These are phyloP conservation scores for Kickxella alabastrina DNA, from an alignment of 192 early-diverging fungal species.

Conservation along the genomic window DNA sequence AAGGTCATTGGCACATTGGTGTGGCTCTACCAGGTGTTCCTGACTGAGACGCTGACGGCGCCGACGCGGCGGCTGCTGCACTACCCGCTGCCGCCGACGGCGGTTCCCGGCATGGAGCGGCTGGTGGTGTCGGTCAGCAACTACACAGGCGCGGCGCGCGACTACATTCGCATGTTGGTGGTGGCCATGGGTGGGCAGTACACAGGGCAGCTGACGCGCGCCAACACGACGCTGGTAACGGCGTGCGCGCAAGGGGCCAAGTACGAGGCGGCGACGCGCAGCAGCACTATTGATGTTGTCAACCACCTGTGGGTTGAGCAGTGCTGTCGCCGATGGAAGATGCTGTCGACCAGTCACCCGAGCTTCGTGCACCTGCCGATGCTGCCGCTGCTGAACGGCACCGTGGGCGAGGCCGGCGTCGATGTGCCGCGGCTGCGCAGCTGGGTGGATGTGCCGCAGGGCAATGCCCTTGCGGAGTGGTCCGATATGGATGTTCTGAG, in stretches of 20 bases:
- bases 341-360: slow-evolving; percentile 55
- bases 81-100: slow-evolving; percentile 28
- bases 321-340: slow-evolving; percentile 60
- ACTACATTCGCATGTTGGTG: slow-evolving; percentile 64
- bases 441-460: slow-evolving; percentile 40
- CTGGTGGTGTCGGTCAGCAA: slow-evolving; percentile 65
- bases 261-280: slow-evolving; percentile 57
- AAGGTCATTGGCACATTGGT: slow-evolving; percentile 49
- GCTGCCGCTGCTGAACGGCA: slow-evolving; percentile 48
- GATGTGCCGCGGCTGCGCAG: slow-evolving; percentile 29
- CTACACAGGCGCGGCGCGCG: slow-evolving; percentile 62
- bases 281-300: slow-evolving; percentile 65
- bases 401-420: slow-evolving; percentile 55
- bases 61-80: slow-evolving; percentile 42
- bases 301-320: slow-evolving; percentile 90
- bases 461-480: slow-evolving; percentile 31
- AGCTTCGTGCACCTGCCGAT: slow-evolving; percentile 56
- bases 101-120: slow-evolving; percentile 21
- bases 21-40: slow-evolving; percentile 42
- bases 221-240: slow-evolving; percentile 76
- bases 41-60: slow-evolving; percentile 16
- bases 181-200: slow-evolving; percentile 60
- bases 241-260: slow-evolving; percentile 64
- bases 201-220: slow-evolving; percentile 58
- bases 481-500: slow-evolving; percentile 44